These are phyloP conservation scores for Macroventuria anomochaeta DNA, from an alignment of 2,329 filamentous ascomycete genomes.

Conservation along the genomic window DNA sequence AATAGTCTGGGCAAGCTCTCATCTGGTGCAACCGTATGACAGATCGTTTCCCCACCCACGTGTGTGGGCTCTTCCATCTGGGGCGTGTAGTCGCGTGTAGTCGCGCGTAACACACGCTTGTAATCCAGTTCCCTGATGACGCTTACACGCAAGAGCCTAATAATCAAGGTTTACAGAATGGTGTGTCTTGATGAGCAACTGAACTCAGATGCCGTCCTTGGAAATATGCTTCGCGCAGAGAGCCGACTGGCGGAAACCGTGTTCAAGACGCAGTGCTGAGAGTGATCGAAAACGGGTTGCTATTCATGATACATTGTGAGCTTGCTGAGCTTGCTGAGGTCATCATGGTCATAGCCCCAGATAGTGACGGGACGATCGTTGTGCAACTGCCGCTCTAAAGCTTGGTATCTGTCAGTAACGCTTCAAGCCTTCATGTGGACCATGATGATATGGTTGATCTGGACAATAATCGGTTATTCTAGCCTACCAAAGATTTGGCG, in stretches of 20 bases:
- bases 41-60: background rate
- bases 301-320: background rate
- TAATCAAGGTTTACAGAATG: no score
- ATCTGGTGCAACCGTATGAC: constrained; percentile 1
- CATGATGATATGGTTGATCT: background rate
- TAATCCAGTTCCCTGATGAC: background rate
- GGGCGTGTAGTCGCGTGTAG: background rate
- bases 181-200: background rate
- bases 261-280: background rate
- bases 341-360: background rate
- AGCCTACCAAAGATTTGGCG: background rate
- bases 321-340: background rate
- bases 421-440: background rate
- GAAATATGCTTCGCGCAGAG: background rate
- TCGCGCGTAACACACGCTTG: background rate
- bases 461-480: background rate
- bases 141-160: background rate
- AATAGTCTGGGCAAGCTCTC: background rate
- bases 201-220: background rate
- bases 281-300: background rate
- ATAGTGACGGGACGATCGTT: background rate
- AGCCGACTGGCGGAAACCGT: constrained; percentile 2
- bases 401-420: background rate
- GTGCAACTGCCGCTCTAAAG: background rate
- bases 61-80: background rate